phyloP scores from a whole-genome alignment of 345 rosid genomes.

The Sonneratia alba region DNA sequence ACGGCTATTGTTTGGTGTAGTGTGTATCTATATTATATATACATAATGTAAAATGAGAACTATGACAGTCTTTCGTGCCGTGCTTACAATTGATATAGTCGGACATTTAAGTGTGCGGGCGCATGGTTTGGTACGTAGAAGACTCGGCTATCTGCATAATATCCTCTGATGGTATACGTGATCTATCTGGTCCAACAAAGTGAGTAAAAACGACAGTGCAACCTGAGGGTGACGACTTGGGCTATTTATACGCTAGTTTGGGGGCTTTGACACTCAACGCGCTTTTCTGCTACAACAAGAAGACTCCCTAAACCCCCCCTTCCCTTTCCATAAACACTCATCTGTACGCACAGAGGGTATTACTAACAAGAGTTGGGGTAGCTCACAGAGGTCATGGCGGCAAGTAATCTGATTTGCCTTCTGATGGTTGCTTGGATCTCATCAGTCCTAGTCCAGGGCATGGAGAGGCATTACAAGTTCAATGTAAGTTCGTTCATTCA shows the following conservation, averaged over 20 bases:
- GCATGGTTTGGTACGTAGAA: background rate
- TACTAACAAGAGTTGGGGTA: background rate
- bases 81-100: background rate
- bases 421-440: background rate
- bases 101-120: background rate
- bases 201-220: slow-evolving; percentile 12
- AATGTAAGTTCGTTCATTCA: slow-evolving; percentile 33
- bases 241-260: background rate
- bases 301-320: background rate
- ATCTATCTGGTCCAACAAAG: slow-evolving; percentile 5
- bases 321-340: background rate
- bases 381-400: background rate
- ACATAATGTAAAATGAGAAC: no score
- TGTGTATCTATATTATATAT: no score
- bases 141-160: background rate
- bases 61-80: background rate
- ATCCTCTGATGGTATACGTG: background rate
- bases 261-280: background rate
- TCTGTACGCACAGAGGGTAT: background rate
- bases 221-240: background rate
- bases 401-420: background rate
- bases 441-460: slow-evolving; percentile 26
- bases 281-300: background rate
- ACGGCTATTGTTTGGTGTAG: no score
- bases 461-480: slow-evolving; percentile 62